Base-by-base conservation (phyloP, 2,329 filamentous ascomycete genomes). In the Orbilia blumenaviensis region DNA sequence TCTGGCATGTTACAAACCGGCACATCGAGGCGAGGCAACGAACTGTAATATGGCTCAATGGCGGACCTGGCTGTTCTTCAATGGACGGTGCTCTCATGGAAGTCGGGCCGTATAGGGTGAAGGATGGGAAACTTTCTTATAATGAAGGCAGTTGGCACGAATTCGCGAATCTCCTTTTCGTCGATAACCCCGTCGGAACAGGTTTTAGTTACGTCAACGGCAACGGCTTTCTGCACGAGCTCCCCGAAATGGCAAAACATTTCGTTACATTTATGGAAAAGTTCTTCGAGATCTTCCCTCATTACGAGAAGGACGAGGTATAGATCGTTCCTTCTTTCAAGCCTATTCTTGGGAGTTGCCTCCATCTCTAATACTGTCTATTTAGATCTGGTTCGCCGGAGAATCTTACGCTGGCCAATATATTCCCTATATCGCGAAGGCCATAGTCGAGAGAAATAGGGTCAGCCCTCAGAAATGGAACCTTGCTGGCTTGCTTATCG, bases 91-190 rank as follows among this genome's bases (percentile, higher is more conserved):
- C 93, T 1, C 84, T 98, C 86, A 98, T 98, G 89, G 95, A 99
- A 83, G 89, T 99, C 78, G 95, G 95, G 0, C 95, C 95, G 1
- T 99, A 97, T 83, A 87, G 95, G 78, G 85, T 99, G 69, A 90
- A 91, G 81, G 88, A 94, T 79, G 87, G 83, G 86, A 90, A 81
- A 2, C 85, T 99, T 69, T 86, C 86, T 71, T 89, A 92, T 82
- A 97, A 97, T 82, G 91, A 96, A 66, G 95, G 95, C n/a, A 94
- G 93, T 0, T 99, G 96, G 96, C 91, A 97, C 83, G 94, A 99
- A 84, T 99, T 98, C 81, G 93, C 95, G 78, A 99, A 99, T 81
- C 84, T 99, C 61, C 88, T 99, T 73, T 99, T 99, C 81, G 92
- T 99, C 75, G 95, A 99, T 82, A 96, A 98, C 82, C 95, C 95